Evolutionary conservation across 495 filamentous ascomycete genomes (phyloP), one percentile per base, ranked within the genome.

Genomic region (Aspergillus cavernicola): DNA sequence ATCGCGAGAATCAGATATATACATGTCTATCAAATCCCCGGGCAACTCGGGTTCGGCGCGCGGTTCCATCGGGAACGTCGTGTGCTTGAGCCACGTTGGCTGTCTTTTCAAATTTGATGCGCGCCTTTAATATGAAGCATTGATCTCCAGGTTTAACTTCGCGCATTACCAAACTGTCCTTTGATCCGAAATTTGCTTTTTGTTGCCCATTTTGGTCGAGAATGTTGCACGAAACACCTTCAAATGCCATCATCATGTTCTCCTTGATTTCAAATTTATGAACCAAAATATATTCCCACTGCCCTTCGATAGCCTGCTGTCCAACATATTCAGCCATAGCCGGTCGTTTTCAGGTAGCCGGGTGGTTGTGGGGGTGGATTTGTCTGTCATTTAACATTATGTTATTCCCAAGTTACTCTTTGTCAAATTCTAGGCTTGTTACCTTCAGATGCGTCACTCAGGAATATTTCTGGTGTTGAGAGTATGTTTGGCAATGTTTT

Each of bases 171-270:
- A 41, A 23, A 11, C 38, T 18, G 19, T 41, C 20, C 18, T 24
- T 24, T 8, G 10, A 16, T 3, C 22, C 19, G 19, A 41, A 24
- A n/a, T 15, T n/a, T 8, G 18, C 38, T 2, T 41, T 7, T 24
- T 24, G 38, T 8, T 24, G 22, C 6, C 38, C 38, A 9, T 3
- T 24, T 11, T 23, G 8, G 10, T 41, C 38, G 18, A 41, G 38
- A 24, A 41, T 41, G 23, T 41, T 41, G 38, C 38, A 41, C 13
- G 38, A 22, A 8, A 41, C 18, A 1, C 38, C 8, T 23, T 41
- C 22, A 20, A 24, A 41, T 41, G 22, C 54, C 8, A 56, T 26
- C 10, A 24, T 26, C 23, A 56, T 35, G 15, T 51, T 39, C 9
- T 51, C 40, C 16, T 46, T 19, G 29, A 41, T 51, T 26, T 33